phyloP scores from a whole-genome alignment of 2,329 filamentous ascomycete species.

The Monosporascus sp. region DNA sequence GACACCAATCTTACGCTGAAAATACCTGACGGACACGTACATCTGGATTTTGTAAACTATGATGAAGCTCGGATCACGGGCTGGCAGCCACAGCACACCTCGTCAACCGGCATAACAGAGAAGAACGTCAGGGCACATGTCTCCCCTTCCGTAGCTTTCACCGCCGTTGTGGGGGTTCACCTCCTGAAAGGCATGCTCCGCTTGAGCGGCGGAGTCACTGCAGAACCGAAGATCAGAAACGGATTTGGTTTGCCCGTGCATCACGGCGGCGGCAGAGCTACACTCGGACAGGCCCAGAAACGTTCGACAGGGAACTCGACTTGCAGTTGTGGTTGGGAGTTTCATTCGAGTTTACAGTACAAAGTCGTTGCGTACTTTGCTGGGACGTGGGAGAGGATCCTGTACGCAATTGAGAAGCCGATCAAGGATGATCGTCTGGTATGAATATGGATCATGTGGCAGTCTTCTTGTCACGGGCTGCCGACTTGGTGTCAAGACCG shows the following conservation, averaged over 20 bases:
- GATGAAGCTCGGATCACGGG: slow-evolving; percentile 24
- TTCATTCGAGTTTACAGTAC: background rate
- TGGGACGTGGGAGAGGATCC: background rate
- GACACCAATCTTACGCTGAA: slow-evolving; percentile 25
- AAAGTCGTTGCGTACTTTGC: background rate
- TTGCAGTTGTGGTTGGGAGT: background rate
- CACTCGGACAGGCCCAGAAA: background rate
- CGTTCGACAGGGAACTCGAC: background rate
- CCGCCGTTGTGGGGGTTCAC: slow-evolving; percentile 33
- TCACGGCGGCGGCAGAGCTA: no score
- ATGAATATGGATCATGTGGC: no score
- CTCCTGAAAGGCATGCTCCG: slow-evolving; percentile 30
- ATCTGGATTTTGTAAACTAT: slow-evolving; percentile 31
- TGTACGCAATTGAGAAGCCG: background rate
- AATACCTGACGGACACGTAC: slow-evolving; percentile 30
- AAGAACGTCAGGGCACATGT: slow-evolving; percentile 25
- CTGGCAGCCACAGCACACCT: slow-evolving; percentile 31
- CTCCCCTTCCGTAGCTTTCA: slow-evolving; percentile 28
- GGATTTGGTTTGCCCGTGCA: slow-evolving; percentile 22
- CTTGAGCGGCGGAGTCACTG: slow-evolving; percentile 32
- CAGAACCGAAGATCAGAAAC: slow-evolving; percentile 31
- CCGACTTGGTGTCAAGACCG: no score
- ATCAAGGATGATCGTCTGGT: background rate
- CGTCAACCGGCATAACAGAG: slow-evolving; percentile 27
- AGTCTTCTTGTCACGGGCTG: no score